Evolutionary conservation across 352 stramenopile genomes (phyloP), one percentile per base, ranked within the genome.

Genomic region (Pythium phragmitis): DNA sequence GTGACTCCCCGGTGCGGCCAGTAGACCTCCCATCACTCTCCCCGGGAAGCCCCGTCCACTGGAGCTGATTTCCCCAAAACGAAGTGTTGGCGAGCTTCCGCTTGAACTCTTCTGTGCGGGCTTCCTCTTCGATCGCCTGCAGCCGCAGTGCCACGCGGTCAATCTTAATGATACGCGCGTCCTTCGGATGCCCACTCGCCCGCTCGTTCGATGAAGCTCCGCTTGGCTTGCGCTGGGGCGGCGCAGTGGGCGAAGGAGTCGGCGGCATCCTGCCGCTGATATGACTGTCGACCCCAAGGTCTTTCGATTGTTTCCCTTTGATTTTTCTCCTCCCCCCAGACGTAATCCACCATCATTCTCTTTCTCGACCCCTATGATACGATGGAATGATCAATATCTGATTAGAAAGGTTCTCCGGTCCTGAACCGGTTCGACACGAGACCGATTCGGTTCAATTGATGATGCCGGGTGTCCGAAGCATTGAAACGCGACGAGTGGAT

Each of bases 401-500:
- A 50, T 33, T 50, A 16, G n/a, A n/a, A n/a, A 50, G 43, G 19
- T 30, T 30, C 3, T 14, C 7, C 17, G 6, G 21, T 53, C 47
- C 45, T 30, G 23, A 53, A 30, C 21, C 30, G 43, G 60, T 60
- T 55, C 50, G 26, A 30, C 9, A 23, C 41, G 21, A 34, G 46
- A 23, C 53, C 23, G 36, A 66, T 48, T 26, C 53, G 56, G 45
- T 36, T 41, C 56, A 30, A 43, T 54, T 50, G 11, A 45, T 16
- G 42, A 42, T 50, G 14, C 23, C 2, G 39, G 9, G 13, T 13
- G 37, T 57, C 23, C n/a, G n/a, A 34, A 52, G 42, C 50, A 54
- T 70, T 70, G 63, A 70, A 67, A 67, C 51, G 51, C 51, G 26
- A 52, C 43, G 23, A 57, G 57, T 63, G 66, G 64, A 60, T 46